Evolutionary conservation across 1,284 basidiomycete species (phyloP).

Genomic region (Baeospora myosura): DNA sequence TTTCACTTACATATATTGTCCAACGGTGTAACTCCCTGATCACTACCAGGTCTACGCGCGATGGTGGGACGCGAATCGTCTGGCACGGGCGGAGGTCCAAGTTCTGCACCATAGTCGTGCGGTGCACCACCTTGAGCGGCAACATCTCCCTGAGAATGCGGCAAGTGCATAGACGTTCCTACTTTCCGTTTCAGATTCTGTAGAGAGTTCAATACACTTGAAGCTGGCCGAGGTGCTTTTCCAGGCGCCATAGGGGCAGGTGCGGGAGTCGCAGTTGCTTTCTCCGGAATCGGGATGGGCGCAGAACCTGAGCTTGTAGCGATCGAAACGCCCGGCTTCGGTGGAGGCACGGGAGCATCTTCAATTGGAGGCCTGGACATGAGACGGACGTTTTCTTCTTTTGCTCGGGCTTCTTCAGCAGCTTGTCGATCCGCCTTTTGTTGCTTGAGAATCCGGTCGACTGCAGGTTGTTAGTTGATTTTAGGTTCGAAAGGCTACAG

Average conservation of each 20-base stretch:
- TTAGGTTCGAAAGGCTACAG: too few relatives aligned
- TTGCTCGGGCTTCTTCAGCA: slow-evolving; percentile 31
- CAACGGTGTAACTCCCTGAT: slow-evolving; percentile 42
- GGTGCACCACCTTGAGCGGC: too few relatives aligned
- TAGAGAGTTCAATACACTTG: slow-evolving; percentile 3
- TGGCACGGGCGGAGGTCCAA: too few relatives aligned
- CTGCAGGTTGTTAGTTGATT: too few relatives aligned
- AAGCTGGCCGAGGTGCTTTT: slow-evolving; percentile 3
- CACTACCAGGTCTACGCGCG: neutral
- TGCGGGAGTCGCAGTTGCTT: neutral
- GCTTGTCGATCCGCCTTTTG: slow-evolving; percentile 71
- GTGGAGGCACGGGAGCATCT: slow-evolving; percentile 1
- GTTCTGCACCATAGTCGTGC: too few relatives aligned
- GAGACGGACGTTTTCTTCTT: slow-evolving; percentile 6
- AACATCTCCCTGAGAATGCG: neutral
- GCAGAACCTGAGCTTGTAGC: slow-evolving; percentile 1
- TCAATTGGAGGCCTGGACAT: slow-evolving; percentile 7
- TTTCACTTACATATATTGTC: slow-evolving; percentile 51
- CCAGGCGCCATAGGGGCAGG: neutral
- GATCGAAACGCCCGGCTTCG: neutral
- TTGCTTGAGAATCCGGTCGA: slow-evolving; percentile 86
- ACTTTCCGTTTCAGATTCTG: slow-evolving; percentile 4
- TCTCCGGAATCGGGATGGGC: too few relatives aligned
- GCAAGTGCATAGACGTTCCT: neutral
- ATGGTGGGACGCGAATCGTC: too few relatives aligned